These are phyloP conservation scores for Mortierella sp. DNA, from an alignment of 371 early-diverging fungal species.

Conservation along the genomic window DNA sequence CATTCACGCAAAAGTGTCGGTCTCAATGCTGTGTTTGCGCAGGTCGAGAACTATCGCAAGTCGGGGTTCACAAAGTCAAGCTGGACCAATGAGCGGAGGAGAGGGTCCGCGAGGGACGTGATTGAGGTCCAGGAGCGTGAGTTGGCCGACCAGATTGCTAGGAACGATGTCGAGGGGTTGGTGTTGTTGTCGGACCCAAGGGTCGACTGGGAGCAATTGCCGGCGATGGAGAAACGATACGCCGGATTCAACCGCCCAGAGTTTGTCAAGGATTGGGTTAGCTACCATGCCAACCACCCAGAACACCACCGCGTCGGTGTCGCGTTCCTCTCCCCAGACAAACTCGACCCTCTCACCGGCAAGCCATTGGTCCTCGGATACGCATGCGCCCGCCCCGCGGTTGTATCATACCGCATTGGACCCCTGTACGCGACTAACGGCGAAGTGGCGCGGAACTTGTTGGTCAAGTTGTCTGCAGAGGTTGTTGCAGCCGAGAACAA, in stretches of 20 bases:
- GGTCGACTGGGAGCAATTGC: conserved; percentile 33
- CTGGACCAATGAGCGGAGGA: conserved; percentile 51
- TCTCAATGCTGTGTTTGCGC: conserved; percentile 49
- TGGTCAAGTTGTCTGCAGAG: conserved; percentile 36
- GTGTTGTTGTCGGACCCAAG: conserved; percentile 11
- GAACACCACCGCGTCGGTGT: conserved; percentile 38
- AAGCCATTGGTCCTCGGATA: conserved; percentile 39
- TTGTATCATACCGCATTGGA: conserved; percentile 46
- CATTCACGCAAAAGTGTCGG: conserved; percentile 33
- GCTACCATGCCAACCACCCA: conserved; percentile 33
- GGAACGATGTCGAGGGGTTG: conserved; percentile 3
- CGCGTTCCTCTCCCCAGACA: conserved; percentile 25
- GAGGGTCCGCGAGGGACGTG: conserved; percentile 23
- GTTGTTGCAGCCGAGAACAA: conserved; percentile 19
- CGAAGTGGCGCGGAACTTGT: conserved; percentile 39
- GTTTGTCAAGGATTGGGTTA: conserved; percentile 43
- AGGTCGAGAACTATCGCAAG: conserved; percentile 50
- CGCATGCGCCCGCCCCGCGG: conserved; percentile 53
- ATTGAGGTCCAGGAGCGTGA: conserved; percentile 19
- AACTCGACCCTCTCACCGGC: conserved; percentile 16
- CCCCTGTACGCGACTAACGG: conserved; percentile 40
- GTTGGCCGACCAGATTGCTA: conserved; percentile 1
- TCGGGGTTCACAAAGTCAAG: conserved; percentile 44
- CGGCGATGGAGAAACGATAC: conserved; percentile 28
- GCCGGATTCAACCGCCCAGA: conserved; percentile 44